Conservation (phyloP, 2,329 filamentous ascomycete species). For the Byssothecium circinans region DNA sequence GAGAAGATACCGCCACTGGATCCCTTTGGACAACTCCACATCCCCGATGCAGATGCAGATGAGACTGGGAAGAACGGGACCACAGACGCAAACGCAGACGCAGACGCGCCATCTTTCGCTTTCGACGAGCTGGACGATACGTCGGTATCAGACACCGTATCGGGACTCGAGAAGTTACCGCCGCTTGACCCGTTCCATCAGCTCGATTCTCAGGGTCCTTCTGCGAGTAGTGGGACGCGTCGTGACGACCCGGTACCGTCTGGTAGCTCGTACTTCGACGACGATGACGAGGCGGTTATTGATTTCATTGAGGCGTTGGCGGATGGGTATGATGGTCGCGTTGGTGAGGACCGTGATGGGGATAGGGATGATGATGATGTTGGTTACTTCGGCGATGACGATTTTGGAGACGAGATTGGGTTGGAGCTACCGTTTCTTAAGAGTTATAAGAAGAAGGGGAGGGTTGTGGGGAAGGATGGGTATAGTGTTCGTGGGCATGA, state of each 20-base stretch:
- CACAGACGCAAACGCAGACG: no score
- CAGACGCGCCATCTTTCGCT: background rate
- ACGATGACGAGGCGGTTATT: background rate
- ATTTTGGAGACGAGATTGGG: background rate
- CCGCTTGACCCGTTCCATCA: constrained; percentile 5
- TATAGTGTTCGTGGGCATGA: background rate
- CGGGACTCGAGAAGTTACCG: background rate
- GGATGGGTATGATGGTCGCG: background rate
- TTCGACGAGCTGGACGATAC: background rate
- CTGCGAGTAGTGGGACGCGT: background rate
- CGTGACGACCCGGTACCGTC: background rate
- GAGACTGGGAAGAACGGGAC: background rate
- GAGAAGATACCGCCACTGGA: constrained; percentile 1
- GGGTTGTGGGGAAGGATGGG: background rate
- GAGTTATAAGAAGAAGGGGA: no score
- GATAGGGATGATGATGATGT: background rate
- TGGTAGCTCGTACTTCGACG: background rate
- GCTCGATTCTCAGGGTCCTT: background rate
- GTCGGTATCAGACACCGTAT: background rate
- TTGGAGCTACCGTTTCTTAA: no score
- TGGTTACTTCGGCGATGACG: background rate
- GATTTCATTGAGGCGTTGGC: background rate
- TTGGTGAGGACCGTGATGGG: background rate
- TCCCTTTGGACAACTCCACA: constrained; percentile 1
- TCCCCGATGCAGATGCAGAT: background rate